These are phyloP conservation scores for Marasmius tenuissimus DNA, from an alignment of 1,284 basidiomycete species.

Conservation along the genomic window DNA sequence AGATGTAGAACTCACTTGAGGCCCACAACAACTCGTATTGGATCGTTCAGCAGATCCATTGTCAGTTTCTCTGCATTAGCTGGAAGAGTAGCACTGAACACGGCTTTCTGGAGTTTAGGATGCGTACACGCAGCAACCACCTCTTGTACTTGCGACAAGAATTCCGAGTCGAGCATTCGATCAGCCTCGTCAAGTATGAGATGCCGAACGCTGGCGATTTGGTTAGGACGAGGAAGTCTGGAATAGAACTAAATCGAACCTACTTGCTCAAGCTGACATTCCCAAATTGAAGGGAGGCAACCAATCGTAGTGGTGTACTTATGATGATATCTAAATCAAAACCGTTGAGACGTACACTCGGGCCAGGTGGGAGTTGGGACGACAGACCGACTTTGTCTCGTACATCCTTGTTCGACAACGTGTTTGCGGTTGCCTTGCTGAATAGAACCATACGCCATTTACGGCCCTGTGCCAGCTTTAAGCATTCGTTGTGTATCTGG, in stretches of 20 bases:
- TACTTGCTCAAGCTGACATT: constrained; percentile 74
- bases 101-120: constrained; percentile 77
- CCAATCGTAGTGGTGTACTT: constrained; percentile 78
- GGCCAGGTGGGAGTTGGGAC: neutral
- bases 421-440: constrained; percentile 82
- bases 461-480: constrained; percentile 79
- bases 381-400: constrained; percentile 74
- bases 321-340: constrained; percentile 68
- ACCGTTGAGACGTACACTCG: constrained; percentile 3
- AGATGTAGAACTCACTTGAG: constrained; percentile 66
- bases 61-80: constrained; percentile 87
- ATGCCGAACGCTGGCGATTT: constrained; percentile 66
- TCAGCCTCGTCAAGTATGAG: constrained; percentile 91
- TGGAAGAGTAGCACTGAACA: constrained; percentile 94
- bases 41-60: constrained; percentile 79
- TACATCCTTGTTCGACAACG: constrained; percentile 65
- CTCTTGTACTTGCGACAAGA: constrained; percentile 87
- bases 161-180: constrained; percentile 87
- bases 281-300: constrained; percentile 71
- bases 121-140: constrained; percentile 84
- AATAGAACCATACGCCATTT: constrained; percentile 85
- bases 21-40: constrained; percentile 91
- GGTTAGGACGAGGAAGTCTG: constrained; percentile 9
- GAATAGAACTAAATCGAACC: constrained; percentile 19
- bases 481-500: constrained; percentile 92